phyloP scores from a whole-genome alignment of 169 alveolate species.

The Perkinsus marinus region DNA sequence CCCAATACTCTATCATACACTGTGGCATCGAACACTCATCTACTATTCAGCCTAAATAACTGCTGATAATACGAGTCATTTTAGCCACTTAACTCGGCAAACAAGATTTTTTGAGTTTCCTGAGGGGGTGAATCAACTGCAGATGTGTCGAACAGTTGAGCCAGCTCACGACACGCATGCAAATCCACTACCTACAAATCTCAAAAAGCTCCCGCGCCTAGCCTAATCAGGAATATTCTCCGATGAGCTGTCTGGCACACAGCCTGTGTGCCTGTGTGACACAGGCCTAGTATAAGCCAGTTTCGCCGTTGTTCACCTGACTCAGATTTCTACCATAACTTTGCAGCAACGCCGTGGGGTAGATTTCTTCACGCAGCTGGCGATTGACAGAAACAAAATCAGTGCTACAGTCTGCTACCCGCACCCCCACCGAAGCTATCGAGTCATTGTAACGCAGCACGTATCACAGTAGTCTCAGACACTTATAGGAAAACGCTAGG shows the following conservation, averaged over 20 bases:
- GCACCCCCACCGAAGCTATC: not conserved
- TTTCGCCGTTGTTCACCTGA: too few relatives aligned
- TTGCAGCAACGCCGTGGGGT: too few relatives aligned
- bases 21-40: not conserved
- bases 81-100: not conserved
- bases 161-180: not conserved
- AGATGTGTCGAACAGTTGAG: too few relatives aligned
- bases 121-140: too few relatives aligned
- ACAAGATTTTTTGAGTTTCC: too few relatives aligned
- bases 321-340: too few relatives aligned
- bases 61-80: not conserved
- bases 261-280: too few relatives aligned
- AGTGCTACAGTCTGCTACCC: not conserved
- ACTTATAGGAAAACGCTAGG: not conserved
- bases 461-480: not conserved
- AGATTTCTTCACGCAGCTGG: too few relatives aligned
- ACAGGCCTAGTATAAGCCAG: too few relatives aligned
- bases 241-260: too few relatives aligned
- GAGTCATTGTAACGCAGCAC: not conserved
- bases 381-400: not conserved
- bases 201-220: too few relatives aligned
- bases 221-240: too few relatives aligned
- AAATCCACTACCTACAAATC: not conserved
- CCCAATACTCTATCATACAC: not conserved
- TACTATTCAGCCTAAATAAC: not conserved